These are phyloP conservation scores for Coriolopsis trogii DNA, from an alignment of 1,284 basidiomycete species.

Conservation along the genomic window DNA sequence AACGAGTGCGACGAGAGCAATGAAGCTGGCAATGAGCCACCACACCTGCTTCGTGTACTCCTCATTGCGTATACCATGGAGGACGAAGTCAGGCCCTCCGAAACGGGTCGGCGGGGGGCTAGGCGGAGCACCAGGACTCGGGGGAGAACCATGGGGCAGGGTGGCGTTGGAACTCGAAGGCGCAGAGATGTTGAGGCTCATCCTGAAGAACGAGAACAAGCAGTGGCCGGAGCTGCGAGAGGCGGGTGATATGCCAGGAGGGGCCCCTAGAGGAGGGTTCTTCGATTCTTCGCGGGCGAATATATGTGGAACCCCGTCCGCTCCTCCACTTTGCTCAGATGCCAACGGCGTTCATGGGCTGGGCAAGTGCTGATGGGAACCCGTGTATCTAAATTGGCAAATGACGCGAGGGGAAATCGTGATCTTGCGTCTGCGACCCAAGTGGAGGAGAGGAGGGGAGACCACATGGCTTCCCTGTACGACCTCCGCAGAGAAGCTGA, in stretches of 20 bases:
- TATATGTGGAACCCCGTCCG: constrained; percentile 8
- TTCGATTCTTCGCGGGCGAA: not conserved
- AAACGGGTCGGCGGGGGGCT: not conserved
- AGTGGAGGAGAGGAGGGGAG: constrained; percentile 10
- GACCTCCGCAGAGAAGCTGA: constrained; percentile 8
- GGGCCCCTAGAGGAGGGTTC: not conserved
- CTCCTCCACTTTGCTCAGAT: not conserved
- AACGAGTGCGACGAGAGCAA: constrained; percentile 43
- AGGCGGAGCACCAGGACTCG: not conserved
- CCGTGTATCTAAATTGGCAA: not conserved
- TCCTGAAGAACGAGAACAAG: constrained; percentile 3
- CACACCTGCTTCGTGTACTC: constrained; percentile 47
- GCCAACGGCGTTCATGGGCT: not conserved
- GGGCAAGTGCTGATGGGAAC: constrained; percentile 9
- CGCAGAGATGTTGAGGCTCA: constrained; percentile 2
- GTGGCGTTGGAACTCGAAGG: constrained; percentile 1
- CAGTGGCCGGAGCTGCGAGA: not conserved
- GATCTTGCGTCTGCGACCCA: constrained; percentile 9
- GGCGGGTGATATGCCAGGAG: not conserved
- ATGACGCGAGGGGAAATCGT: constrained; percentile 4
- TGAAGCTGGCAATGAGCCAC: constrained; percentile 46
- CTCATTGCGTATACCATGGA: constrained; percentile 16
- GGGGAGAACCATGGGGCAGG: not conserved
- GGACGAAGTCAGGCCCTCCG: constrained; percentile 16
- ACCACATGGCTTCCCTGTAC: constrained; percentile 12